Percentiles rank a stretch among this genome's conserved stretches.
Conservation (phyloP, 1,139 yeast species). For the Blastobotrys raffinosifermentans region DNA sequence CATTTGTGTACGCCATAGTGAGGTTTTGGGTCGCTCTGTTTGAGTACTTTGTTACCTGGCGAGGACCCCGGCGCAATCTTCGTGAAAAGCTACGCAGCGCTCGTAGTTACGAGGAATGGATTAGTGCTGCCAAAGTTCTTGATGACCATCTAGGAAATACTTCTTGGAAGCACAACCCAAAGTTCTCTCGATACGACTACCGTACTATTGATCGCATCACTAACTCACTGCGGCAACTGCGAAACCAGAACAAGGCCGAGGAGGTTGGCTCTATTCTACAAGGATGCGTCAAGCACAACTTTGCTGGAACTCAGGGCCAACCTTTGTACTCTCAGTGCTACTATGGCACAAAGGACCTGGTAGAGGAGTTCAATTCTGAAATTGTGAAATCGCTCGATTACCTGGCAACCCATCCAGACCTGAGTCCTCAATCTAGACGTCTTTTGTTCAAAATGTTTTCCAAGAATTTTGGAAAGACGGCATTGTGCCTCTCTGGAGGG, state of each 20-base stretch:
- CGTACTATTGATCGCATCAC: slow-evolving; percentile 50
- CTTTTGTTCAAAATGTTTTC: slow-evolving; percentile 53
- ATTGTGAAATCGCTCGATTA: slow-evolving; percentile 45
- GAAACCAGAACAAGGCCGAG: slow-evolving; percentile 36
- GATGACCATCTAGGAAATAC: slow-evolving; percentile 56
- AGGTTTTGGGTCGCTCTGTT: slow-evolving; percentile 59
- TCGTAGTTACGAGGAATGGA: slow-evolving; percentile 55
- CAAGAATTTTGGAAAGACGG: slow-evolving; percentile 67
- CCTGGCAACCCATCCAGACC: slow-evolving; percentile 38
- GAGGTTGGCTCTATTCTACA: slow-evolving; percentile 55
- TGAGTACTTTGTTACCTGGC: slow-evolving; percentile 50
- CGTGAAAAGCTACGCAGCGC: slow-evolving; percentile 48
- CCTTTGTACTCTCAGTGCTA: slow-evolving; percentile 67
- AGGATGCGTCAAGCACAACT: slow-evolving; percentile 64
- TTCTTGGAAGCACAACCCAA: slow-evolving; percentile 58
- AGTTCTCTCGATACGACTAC: slow-evolving; percentile 65
- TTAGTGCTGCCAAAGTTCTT: slow-evolving; percentile 48
- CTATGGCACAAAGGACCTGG: slow-evolving; percentile 64
- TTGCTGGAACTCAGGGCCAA: slow-evolving; percentile 74
- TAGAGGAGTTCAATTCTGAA: slow-evolving; percentile 50
- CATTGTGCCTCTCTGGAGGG: slow-evolving; percentile 72
- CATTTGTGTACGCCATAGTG: slow-evolving; percentile 46
- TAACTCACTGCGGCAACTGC: slow-evolving; percentile 37
- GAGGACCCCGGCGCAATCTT: slow-evolving; percentile 49
- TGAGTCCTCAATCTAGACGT: slow-evolving; percentile 42